Evolutionary conservation across 371 early-diverging fungal species (phyloP).

Genomic region (Saksenaea oblongispora): DNA sequence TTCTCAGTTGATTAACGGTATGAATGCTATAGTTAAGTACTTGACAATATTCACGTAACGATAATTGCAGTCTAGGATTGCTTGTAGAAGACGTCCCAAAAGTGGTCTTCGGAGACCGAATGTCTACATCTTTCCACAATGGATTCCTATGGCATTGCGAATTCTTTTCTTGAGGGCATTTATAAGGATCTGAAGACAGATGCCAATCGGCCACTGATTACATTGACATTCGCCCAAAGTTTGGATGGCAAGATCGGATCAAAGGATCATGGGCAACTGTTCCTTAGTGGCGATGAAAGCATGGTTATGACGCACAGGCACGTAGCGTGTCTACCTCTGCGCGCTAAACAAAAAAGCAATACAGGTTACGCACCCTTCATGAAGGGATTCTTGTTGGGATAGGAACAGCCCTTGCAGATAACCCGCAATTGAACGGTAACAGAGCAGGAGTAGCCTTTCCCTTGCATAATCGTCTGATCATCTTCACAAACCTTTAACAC

Average conservation of each 20-base stretch:
- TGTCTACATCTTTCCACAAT: background rate
- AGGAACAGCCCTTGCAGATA: conserved; percentile 81
- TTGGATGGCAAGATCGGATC: conserved; percentile 85
- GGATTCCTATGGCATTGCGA: background rate
- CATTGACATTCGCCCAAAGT: conserved; percentile 90
- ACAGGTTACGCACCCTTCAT: conserved; percentile 69
- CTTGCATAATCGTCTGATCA: too few species aligned
- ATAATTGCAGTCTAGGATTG: too few species aligned
- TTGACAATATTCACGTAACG: too few species aligned
- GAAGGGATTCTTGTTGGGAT: conserved; percentile 91
- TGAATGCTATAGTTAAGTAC: too few species aligned
- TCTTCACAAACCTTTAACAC: background rate
- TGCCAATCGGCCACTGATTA: conserved; percentile 38
- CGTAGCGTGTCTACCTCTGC: background rate
- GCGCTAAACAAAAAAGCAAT: background rate
- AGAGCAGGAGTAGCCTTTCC: background rate
- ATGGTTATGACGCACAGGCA: conserved; percentile 78
- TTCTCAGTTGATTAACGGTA: too few species aligned
- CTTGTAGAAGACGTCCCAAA: too few species aligned
- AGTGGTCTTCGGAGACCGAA: background rate
- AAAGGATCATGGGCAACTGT: conserved; percentile 56
- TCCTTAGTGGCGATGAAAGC: conserved; percentile 76
- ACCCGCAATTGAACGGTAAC: conserved; percentile 82
- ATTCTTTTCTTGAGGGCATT: background rate
- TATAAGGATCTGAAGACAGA: background rate